Evolutionary conservation across 2,329 filamentous ascomycete species (phyloP), one percentile per base, ranked within the genome.

Genomic region (Metarhizium humberi): DNA sequence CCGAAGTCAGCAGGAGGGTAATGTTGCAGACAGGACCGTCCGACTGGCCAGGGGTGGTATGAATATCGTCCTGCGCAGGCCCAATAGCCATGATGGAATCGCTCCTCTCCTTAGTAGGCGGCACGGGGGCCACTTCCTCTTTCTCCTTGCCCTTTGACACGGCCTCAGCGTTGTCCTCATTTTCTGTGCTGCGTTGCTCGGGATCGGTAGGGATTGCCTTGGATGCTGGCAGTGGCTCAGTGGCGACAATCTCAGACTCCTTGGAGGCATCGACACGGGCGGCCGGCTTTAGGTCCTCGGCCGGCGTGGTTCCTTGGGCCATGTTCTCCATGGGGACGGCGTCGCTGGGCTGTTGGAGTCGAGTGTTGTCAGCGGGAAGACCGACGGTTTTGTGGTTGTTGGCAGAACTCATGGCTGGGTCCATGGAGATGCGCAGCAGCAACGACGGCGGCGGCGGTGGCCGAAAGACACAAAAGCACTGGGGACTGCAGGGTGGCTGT

Each of bases 1-100:
- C 92, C 1, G 76, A 90, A 0, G 86, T 89, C 55, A 96, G 79
- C 42, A 96, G 80, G 42, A 97, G 77, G 53, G 90, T 95, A 62
- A 97, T 95, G 59, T 81, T 80, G 67, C 89, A 84, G 6, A 79
- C 75, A 7, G 75, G 73, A 0, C 66, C 65, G 47, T 71, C 69
- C 3, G 66, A 58, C 32, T 58, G 58, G 14, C 62, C 63, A 13
- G 64, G 59, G 30, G 69, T 63, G 42, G 67, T 65, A 49, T 67
- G 68, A 40, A 76, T 69, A 43, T 76, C 71, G 50, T 76, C 69
- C 14, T 76, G 67, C 3, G 73, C 71, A 32, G 68, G 69, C 38
- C 74, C 75, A 59, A 78, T 75, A 48, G 74, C 74, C 55, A 76
- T 67, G 58, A 66, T 63, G 13, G 64, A 65, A 51, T 72, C 70